Base-by-base conservation (phyloP, 208 protist species). In the Acanthamoeba lugdunensis region DNA sequence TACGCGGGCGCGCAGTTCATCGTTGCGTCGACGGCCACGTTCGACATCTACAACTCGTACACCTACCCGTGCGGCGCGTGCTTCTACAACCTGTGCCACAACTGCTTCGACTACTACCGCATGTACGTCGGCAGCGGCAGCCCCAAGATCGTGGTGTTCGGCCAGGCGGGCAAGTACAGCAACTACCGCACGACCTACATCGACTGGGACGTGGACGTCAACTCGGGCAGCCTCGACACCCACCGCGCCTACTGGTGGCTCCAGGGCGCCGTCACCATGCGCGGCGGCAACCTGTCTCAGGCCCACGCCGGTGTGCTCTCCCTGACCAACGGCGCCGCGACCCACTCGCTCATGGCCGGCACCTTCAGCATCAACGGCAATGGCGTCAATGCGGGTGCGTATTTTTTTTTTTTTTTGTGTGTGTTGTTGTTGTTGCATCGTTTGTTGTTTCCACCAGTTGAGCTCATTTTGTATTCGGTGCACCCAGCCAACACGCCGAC, bases 131-230 rank as follows among this genome's bases (percentile, higher is more conserved):
- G 41, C 41, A 79, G 48, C 52, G 61, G 30, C 28, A 30, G 52
- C 45, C 87, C 87, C 65, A 92, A 56, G 69, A 79, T 92, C 65
- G 65, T 92, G 5, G 87, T 92, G 37, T 56, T 81, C 16, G 87
- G 87, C 87, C 48, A 52, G 16, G 14, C 28, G 87, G 69, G 50
- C 87, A 92, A 92, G 69, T 56, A 81, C 65, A 37, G 16, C 65
- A 92, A 92, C 87, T 92, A 92, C 87, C 87, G 87, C 87, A 92
- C 87, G 63, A 63, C 77, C 30, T 77, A 92, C 87, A 30, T 92
- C 48, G 61, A 77, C 65, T 92, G 87, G 87, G 50, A 77, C 69
- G 41, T 92, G 30, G 87, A 92, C 69, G 63, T 92, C 69, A 81
- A 92, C 87, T 61, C 23, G 63, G 87, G 87, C 63, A 14, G 6